Conservation (phyloP, 108 stramenopile genomes). For the Heterococcus sp. region DNA sequence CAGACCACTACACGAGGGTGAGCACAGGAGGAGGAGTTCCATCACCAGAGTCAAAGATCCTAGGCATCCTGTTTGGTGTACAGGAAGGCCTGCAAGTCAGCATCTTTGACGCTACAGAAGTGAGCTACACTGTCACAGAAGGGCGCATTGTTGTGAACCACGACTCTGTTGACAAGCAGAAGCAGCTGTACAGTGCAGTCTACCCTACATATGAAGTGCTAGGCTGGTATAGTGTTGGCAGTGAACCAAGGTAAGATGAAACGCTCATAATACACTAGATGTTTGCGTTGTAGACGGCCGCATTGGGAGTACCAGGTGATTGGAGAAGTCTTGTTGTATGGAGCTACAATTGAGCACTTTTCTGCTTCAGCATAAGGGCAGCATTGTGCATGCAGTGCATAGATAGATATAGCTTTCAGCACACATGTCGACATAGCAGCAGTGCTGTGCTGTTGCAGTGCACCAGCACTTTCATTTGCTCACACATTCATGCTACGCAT, state of each 20-base stretch:
- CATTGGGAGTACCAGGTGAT: too few relatives aligned
- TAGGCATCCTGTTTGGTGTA: constrained; percentile 32
- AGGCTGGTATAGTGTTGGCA: constrained; percentile 40
- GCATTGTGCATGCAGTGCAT: too few relatives aligned
- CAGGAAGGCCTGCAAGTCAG: constrained; percentile 31
- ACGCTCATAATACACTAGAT: background rate
- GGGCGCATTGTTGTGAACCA: background rate
- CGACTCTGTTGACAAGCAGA: background rate
- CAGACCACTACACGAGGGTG: constrained; percentile 46
- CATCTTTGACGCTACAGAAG: constrained; percentile 38
- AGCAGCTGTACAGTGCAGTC: constrained; percentile 31
- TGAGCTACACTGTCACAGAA: constrained; percentile 20
- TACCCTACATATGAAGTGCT: constrained; percentile 42
- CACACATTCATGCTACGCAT: background rate
- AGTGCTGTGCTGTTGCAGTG: too few relatives aligned
- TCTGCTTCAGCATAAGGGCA: too few relatives aligned
- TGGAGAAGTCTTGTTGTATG: too few relatives aligned
- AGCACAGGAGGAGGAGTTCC: constrained; percentile 38
- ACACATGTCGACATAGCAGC: too few relatives aligned
- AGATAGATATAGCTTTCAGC: too few relatives aligned
- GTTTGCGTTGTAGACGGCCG: too few relatives aligned
- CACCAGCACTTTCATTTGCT: too few relatives aligned
- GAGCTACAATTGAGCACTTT: too few relatives aligned
- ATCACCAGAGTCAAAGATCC: constrained; percentile 11
- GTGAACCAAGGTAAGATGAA: background rate